These are phyloP conservation scores for Trichoderma aggressivum DNA, from an alignment of 2,329 filamentous ascomycete species.

Conservation along the genomic window DNA sequence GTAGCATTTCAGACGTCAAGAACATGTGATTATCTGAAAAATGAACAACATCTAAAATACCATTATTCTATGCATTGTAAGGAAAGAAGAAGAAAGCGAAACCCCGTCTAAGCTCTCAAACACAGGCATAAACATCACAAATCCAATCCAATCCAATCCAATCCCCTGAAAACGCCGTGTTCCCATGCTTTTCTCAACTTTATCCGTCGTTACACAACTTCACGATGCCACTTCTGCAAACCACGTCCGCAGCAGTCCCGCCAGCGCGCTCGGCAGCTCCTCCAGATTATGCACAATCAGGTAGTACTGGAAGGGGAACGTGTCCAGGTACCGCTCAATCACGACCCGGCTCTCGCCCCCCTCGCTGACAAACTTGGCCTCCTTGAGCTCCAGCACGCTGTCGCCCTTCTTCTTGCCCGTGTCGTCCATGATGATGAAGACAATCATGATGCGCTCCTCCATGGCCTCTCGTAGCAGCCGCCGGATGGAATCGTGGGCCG, in stretches of 20 bases:
- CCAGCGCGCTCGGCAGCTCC: conserved; percentile 84
- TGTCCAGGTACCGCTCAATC: conserved; percentile 88
- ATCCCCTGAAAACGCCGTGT: not conserved
- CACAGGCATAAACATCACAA: not conserved
- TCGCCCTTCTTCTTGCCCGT: conserved; percentile 46
- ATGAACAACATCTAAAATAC: not conserved
- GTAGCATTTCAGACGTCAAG: not conserved
- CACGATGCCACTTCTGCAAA: conserved; percentile 67
- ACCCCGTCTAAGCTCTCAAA: not conserved
- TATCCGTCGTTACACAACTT: conserved; percentile 17
- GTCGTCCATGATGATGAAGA: conserved; percentile 93
- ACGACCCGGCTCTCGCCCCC: conserved; percentile 64
- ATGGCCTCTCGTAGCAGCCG: conserved; percentile 81
- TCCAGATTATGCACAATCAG: conserved; percentile 88
- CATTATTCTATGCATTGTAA: not conserved
- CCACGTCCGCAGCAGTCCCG: conserved; percentile 89
- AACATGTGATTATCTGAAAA: not conserved
- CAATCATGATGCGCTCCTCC: conserved; percentile 94
- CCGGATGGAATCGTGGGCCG: conserved; percentile 77
- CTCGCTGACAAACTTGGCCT: conserved; percentile 76
- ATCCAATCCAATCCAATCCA: not conserved
- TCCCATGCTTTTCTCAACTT: not conserved
- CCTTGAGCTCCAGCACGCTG: conserved; percentile 83
- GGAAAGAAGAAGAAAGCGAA: not conserved
- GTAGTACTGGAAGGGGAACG: conserved; percentile 96